Percentiles rank a stretch among this genome's conserved stretches.
Evolutionary conservation across 2,329 filamentous ascomycete genomes (phyloP).

Genomic region (Penicillium polonicum): DNA sequence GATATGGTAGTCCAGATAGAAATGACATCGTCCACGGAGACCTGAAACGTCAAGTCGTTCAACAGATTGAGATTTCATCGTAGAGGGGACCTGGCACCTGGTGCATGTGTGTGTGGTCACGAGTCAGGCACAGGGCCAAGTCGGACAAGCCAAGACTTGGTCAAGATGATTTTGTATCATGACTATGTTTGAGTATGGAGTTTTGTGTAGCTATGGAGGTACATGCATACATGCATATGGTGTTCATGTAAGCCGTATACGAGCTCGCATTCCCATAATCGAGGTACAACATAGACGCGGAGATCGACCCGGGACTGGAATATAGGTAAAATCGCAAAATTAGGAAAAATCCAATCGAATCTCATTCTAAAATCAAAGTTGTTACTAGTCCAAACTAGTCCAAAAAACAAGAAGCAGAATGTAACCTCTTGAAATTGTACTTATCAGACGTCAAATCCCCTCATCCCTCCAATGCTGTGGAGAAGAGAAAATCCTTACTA

Average conservation of each 20-base stretch:
- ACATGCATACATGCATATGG: neutral
- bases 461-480: neutral
- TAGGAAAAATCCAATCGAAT: neutral
- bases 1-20: neutral
- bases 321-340: neutral
- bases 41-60: neutral
- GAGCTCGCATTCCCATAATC: neutral
- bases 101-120: neutral
- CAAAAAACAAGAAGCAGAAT: neutral
- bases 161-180: neutral
- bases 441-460: neutral
- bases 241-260: neutral
- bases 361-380: neutral
- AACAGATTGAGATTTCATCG: conserved; percentile 4
- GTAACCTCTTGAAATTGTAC: neutral
- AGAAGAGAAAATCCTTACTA: neutral
- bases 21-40: neutral
- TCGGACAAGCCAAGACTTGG: neutral
- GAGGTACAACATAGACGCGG: neutral
- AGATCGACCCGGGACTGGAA: neutral
- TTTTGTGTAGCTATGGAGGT: neutral
- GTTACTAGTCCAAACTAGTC: neutral
- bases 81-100: neutral
- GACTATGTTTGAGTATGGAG: neutral
- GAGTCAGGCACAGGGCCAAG: neutral